phyloP scores from a whole-genome alignment of 2,329 filamentous ascomycete species.

The Fusarium sp. region DNA sequence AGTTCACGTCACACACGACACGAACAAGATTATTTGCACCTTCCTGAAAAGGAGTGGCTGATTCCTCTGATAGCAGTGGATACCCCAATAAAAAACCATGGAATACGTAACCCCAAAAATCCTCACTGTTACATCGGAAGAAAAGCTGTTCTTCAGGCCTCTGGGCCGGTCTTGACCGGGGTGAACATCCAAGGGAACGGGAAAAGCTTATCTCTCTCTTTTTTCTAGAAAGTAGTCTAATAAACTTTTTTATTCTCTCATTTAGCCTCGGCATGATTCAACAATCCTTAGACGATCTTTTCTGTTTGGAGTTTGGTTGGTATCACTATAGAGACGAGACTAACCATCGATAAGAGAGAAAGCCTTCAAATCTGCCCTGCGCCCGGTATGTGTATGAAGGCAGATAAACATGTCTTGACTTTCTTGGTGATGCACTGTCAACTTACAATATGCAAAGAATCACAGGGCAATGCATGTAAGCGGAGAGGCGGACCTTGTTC shows the following conservation, averaged over 20 bases:
- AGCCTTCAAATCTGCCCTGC: slow-evolving; percentile 23
- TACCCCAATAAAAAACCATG: slow-evolving; percentile 13
- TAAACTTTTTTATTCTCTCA: neutral
- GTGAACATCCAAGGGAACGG: neutral
- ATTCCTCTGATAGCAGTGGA: slow-evolving; percentile 31
- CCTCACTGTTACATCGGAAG: slow-evolving; percentile 1
- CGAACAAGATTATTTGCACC: slow-evolving; percentile 18
- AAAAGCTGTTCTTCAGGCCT: neutral
- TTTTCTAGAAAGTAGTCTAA: slow-evolving; percentile 8
- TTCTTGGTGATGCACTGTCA: neutral
- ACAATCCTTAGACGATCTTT: slow-evolving; percentile 17
- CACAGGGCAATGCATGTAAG: slow-evolving; percentile 12
- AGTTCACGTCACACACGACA: slow-evolving; percentile 3
- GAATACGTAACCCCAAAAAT: neutral
- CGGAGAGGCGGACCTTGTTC: slow-evolving; percentile 20
- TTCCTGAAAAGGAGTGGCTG: slow-evolving; percentile 36
- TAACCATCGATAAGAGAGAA: neutral
- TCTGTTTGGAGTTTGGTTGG: slow-evolving; percentile 2
- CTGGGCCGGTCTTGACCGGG: slow-evolving; percentile 1
- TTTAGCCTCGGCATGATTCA: slow-evolving; percentile 10
- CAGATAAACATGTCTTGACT: neutral
- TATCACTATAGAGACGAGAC: slow-evolving; percentile 15
- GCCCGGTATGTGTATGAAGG: slow-evolving; percentile 5
- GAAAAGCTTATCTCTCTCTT: slow-evolving; percentile 25
- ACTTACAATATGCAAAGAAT: neutral